A percentile compares a stretch with the other conserved stretches of the same genome.
Evolutionary conservation across 495 filamentous ascomycete species (phyloP).

Genomic region (Xylaria flabelliformis): DNA sequence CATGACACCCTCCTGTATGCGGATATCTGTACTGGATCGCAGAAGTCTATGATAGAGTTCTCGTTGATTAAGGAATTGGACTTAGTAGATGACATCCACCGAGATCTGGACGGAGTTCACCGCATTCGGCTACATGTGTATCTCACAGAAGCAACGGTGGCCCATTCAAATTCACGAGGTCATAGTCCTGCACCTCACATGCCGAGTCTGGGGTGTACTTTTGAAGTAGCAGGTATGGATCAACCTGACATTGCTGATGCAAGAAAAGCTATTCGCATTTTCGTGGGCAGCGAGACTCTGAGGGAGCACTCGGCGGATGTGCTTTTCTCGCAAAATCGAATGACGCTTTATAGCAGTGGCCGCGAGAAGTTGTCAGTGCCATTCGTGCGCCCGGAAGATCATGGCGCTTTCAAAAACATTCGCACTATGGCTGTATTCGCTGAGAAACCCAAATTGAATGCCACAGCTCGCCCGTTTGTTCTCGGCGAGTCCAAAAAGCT

Average conservation of each 20-base stretch:
- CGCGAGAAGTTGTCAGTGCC: constrained; percentile 89
- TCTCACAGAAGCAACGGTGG: constrained; percentile 86
- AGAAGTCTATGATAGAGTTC: constrained; percentile 77
- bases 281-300: constrained; percentile 86
- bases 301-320: constrained; percentile 89
- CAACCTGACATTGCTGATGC: constrained; percentile 49
- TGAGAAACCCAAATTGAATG: constrained; percentile 56
- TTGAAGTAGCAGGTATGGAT: constrained; percentile 69
- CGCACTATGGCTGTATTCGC: constrained; percentile 62
- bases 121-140: constrained; percentile 81
- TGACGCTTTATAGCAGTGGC: constrained; percentile 86
- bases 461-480: constrained; percentile 56
- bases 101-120: constrained; percentile 64
- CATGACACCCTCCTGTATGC: constrained; percentile 89
- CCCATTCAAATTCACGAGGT: constrained; percentile 73
- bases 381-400: constrained; percentile 91
- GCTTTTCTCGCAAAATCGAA: constrained; percentile 85
- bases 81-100: constrained; percentile 68
- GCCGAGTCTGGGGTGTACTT: constrained; percentile 77
- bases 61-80: constrained; percentile 75
- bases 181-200: constrained; percentile 78
- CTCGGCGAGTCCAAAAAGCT: constrained; percentile 42
- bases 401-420: constrained; percentile 76
- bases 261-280: constrained; percentile 72
- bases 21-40: constrained; percentile 89